Conservation (phyloP, 2,329 filamentous ascomycete species). For the Escovopsis sp. region DNA sequence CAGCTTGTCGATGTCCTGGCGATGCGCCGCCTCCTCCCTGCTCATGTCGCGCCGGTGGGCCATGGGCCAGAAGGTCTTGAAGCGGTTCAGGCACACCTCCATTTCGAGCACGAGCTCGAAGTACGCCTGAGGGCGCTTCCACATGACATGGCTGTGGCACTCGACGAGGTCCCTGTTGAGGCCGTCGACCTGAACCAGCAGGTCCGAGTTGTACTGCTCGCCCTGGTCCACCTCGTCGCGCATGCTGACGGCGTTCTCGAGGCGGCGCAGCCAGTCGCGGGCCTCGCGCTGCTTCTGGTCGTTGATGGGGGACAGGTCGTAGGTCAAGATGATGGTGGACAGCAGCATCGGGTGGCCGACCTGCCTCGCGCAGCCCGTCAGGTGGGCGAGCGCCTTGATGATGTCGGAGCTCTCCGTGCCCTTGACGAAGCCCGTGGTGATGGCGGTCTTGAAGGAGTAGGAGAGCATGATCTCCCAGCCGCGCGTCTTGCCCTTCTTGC, state of each 20-base stretch:
- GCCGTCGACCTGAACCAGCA: conserved; percentile 41
- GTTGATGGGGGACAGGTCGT: conserved; percentile 39
- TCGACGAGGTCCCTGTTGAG: conserved; percentile 49
- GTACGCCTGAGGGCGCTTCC: conserved; percentile 49
- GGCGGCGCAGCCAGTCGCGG: conserved; percentile 43
- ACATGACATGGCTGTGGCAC: conserved; percentile 46
- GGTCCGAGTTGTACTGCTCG: conserved; percentile 38
- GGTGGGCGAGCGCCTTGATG: conserved; percentile 31
- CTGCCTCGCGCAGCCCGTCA: conserved; percentile 33
- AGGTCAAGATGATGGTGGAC: conserved; percentile 41
- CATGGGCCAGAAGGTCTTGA: conserved; percentile 16
- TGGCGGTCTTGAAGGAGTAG: conserved; percentile 36
- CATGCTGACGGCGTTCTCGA: conserved; percentile 47
- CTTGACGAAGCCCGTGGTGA: conserved; percentile 48
- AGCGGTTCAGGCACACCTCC: conserved; percentile 31
- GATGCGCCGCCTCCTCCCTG: conserved; percentile 15
- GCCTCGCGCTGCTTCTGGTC: conserved; percentile 49
- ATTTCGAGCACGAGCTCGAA: conserved; percentile 36
- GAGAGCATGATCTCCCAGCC: conserved; percentile 52
- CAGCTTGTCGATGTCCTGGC: conserved; percentile 25
- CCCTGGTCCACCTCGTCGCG: conserved; percentile 43
- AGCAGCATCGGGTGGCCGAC: conserved; percentile 44
- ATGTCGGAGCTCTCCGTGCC: conserved; percentile 44
- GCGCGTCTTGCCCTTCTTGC: conserved; percentile 47
- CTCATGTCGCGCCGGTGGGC: conserved; percentile 8